Conservation (phyloP, 1,284 basidiomycete species). For the Cryptococcus floricola region DNA sequence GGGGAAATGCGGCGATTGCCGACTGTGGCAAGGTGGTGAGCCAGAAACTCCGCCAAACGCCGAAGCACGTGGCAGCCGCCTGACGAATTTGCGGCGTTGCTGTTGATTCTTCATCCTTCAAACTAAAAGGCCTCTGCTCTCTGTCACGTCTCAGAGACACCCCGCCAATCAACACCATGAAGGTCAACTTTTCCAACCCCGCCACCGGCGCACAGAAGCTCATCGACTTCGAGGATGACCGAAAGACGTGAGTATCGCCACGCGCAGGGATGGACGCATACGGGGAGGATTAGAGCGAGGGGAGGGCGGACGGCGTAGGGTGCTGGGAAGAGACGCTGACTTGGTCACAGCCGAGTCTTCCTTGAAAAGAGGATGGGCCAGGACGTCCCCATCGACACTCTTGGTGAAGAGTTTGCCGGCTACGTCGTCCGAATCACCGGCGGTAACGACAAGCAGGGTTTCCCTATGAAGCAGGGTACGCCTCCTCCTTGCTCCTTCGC, state of each 20-base stretch:
- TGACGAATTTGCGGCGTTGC: too few relatives aligned
- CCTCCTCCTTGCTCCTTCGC: conserved; percentile 47
- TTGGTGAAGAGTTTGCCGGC: conserved; percentile 96
- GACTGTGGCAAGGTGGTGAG: too few relatives aligned
- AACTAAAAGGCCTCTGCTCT: too few relatives aligned
- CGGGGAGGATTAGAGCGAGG: background rate
- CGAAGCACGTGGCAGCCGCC: too few relatives aligned
- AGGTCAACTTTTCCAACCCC: conserved; percentile 95
- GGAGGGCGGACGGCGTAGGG: background rate
- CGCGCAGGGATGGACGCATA: background rate
- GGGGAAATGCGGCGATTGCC: too few relatives aligned
- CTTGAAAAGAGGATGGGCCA: conserved; percentile 95
- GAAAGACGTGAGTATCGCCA: conserved; percentile 64
- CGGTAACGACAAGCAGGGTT: conserved; percentile 60
- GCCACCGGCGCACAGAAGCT: conserved; percentile 97
- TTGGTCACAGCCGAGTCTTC: conserved; percentile 70
- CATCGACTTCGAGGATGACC: conserved; percentile 91
- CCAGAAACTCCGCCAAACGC: too few relatives aligned
- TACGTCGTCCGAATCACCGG: conserved; percentile 97
- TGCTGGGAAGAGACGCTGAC: background rate
- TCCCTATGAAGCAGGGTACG: conserved; percentile 99
- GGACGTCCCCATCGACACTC: conserved; percentile 79
- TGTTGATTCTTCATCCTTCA: too few relatives aligned
- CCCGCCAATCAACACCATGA: conserved; percentile 59
- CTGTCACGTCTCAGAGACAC: too few relatives aligned